These are phyloP conservation scores for Penicillium paneum DNA, from an alignment of 2,329 filamentous ascomycete species.

Conservation along the genomic window DNA sequence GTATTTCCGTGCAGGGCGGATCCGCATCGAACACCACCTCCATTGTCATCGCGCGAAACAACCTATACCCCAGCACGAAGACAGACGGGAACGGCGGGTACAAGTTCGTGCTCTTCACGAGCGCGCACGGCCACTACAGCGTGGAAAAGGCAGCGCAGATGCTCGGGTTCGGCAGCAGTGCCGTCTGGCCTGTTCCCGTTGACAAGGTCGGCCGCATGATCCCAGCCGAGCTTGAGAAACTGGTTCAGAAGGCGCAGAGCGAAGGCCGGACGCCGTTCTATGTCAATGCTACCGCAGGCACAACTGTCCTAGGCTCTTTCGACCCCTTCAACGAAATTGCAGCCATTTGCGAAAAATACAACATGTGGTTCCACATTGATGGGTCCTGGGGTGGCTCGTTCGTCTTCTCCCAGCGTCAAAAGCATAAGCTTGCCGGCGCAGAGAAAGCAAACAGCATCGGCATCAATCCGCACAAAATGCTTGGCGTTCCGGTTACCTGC, in stretches of 20 bases:
- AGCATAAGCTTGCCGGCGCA: conserved; percentile 64
- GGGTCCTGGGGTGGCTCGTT: conserved; percentile 86
- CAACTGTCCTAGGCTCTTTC: conserved; percentile 86
- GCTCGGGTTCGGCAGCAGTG: conserved; percentile 73
- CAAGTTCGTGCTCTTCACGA: conserved; percentile 81
- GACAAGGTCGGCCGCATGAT: conserved; percentile 71
- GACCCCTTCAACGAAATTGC: conserved; percentile 73
- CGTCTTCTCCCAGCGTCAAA: conserved; percentile 67
- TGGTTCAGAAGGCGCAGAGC: conserved; percentile 59
- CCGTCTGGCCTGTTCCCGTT: conserved; percentile 71
- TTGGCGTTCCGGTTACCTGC: conserved; percentile 85
- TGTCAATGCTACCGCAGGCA: conserved; percentile 92
- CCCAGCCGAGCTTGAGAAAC: conserved; percentile 59
- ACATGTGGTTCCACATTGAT: conserved; percentile 90
- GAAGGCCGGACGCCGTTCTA: conserved; percentile 82
- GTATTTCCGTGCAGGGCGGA: conserved; percentile 75
- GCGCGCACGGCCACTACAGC: conserved; percentile 86
- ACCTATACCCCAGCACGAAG: conserved; percentile 76
- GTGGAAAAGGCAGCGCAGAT: conserved; percentile 93
- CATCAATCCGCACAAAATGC: conserved; percentile 96
- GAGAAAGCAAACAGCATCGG: conserved; percentile 77
- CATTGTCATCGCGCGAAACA: conserved; percentile 83
- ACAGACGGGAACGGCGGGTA: conserved; percentile 61
- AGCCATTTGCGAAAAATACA: conserved; percentile 65
- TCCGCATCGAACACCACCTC: conserved; percentile 81